Conservation (phyloP, 2,329 filamentous ascomycete species). For the Cercospora beticola region DNA sequence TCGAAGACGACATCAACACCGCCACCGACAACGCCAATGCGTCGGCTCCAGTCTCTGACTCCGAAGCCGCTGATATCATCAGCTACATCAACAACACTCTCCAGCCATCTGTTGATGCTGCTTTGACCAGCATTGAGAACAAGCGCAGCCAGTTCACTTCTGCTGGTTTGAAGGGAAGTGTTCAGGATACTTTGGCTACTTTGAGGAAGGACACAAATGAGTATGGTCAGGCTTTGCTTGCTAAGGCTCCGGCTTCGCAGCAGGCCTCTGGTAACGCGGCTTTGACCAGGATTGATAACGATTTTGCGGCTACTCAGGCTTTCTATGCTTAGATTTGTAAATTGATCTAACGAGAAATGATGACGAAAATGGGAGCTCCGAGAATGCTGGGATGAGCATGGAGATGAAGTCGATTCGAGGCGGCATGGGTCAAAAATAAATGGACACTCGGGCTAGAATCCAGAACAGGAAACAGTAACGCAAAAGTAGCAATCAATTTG, state of each 20-base stretch:
- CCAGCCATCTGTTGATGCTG: constrained; percentile 13
- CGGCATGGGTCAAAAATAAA: neutral
- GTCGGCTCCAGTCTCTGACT: constrained; percentile 14
- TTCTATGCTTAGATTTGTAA: neutral
- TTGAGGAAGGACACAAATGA: neutral
- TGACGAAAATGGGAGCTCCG: neutral
- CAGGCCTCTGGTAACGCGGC: constrained; percentile 20
- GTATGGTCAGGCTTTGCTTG: neutral
- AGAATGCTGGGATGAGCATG: neutral
- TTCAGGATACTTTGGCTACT: neutral
- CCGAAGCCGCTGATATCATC: constrained; percentile 23
- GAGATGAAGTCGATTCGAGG: neutral
- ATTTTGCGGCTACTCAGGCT: constrained; percentile 28
- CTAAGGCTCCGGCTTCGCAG: constrained; percentile 11
- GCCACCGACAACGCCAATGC: constrained; percentile 21
- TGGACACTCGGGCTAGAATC: neutral
- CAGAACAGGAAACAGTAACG: neutral
- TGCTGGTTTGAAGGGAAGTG: constrained; percentile 6
- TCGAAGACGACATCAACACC: constrained; percentile 25
- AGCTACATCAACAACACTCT: constrained; percentile 28
- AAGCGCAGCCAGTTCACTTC: neutral
- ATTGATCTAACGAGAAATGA: neutral
- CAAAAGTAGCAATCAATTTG: neutral
- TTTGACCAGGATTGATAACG: constrained; percentile 42
- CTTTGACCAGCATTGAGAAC: neutral